Evolutionary conservation across 2,329 filamentous ascomycete species (phyloP), one percentile per base, ranked within the genome.

Genomic region (Colletotrichum phormii): DNA sequence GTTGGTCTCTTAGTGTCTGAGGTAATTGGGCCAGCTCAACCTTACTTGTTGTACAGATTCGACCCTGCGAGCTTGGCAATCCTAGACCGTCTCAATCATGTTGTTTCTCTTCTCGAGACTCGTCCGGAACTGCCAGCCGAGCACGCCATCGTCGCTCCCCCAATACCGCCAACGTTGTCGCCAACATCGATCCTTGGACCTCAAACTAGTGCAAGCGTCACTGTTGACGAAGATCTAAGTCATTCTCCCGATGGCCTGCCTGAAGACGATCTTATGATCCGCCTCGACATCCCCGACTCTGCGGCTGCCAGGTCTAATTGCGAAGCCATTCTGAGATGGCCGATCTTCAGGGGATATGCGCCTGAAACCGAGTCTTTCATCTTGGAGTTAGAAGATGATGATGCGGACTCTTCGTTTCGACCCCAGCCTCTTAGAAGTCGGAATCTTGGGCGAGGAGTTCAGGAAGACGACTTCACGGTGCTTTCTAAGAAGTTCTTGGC

Each of bases 1-100:
- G 15, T 2, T 2, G 46, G 4, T 15, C 29, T 55, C 18, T 7
- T 26, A 22, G 15, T 5, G 12, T 12, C 31, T 33, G 37, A 3
- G 7, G 15, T 6, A 42, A 42, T 15, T 42, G 37, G 11, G 4
- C 7, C 4, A 18, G 15, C 8, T 24, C 49, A 15, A 66, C 15
- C 51, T 54, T 26, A 49, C 12, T 42, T 51, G 24, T 9, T n/a
- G 24, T 5, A 5, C n/a, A 82, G 81, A 46, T 83, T 81, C 42
- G 81, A 82, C 57, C 77, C 80, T 26, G 81, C 81, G n/a, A 82
- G 79, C 35, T 66, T 82, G 4, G 80, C 80, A 55, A 82, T 82
- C 15, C 70, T 82, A 12, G 78, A 80, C 37, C 73, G 76, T n/a
- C 67, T 80, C 22, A 77, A 79, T 49, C 75, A 77, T 65, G 78